Conservation (phyloP, 495 filamentous ascomycete genomes). For the Aspergillus bertholletiae region DNA sequence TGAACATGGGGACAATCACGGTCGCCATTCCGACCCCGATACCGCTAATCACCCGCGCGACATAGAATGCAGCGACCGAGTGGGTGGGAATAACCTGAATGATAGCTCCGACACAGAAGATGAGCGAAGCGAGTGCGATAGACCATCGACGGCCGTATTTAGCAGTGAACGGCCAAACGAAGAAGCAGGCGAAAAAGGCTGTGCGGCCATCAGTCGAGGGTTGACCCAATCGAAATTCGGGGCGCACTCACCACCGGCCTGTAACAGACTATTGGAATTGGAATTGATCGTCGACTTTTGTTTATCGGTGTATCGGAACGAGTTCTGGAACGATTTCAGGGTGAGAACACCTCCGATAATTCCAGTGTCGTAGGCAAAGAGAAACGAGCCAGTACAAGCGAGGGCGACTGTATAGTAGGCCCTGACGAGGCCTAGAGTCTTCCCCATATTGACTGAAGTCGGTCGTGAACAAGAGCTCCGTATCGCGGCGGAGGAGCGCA, state of each 20-base stretch:
- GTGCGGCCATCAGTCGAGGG: background rate
- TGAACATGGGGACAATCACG: slow-evolving; percentile 52
- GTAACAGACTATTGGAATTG: slow-evolving; percentile 27
- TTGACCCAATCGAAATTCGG: background rate
- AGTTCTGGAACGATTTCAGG: slow-evolving; percentile 29
- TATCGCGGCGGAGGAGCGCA: background rate
- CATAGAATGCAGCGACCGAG: slow-evolving; percentile 44
- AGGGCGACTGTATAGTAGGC: slow-evolving; percentile 13
- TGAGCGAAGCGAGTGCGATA: slow-evolving; percentile 32
- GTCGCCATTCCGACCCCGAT: slow-evolving; percentile 53
- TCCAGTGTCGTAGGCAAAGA: slow-evolving; percentile 36
- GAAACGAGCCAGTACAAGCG: slow-evolving; percentile 26
- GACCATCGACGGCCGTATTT: slow-evolving; percentile 42
- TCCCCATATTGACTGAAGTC: slow-evolving; percentile 10
- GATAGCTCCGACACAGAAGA: slow-evolving; percentile 44
- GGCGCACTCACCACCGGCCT: slow-evolving; percentile 11
- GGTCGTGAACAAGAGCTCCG: background rate
- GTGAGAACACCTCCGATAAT: slow-evolving; percentile 36
- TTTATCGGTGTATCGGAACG: slow-evolving; percentile 24
- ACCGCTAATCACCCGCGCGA: slow-evolving; percentile 48
- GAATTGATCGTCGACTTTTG: slow-evolving; percentile 27
- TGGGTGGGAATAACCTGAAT: slow-evolving; percentile 40
- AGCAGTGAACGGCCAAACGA: slow-evolving; percentile 16
- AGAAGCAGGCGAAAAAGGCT: slow-evolving; percentile 22
- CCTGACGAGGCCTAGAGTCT: slow-evolving; percentile 8